Evolutionary conservation across 495 filamentous ascomycete genomes (phyloP).

Genomic region (Cairneyella variabilis): DNA sequence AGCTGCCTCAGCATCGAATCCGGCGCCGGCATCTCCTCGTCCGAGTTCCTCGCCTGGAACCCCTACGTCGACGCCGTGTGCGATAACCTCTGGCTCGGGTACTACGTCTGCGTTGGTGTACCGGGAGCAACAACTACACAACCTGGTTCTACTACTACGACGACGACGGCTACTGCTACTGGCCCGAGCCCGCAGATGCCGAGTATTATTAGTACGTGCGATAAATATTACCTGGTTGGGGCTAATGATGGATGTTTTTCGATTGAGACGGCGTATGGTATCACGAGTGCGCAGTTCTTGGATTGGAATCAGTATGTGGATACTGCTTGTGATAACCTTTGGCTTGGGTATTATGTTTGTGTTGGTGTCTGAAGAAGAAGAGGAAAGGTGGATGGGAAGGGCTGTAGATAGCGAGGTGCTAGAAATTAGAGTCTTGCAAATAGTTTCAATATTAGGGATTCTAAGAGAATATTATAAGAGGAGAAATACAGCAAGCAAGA

Average conservation of each 20-base stretch:
- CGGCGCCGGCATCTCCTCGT: background rate
- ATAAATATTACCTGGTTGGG: background rate
- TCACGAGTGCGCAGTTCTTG: background rate
- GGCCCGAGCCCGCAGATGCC: background rate
- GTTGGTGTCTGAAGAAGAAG: background rate
- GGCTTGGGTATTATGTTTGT: background rate
- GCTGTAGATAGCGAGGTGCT: too few species aligned
- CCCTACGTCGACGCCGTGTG: background rate
- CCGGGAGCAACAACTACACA: background rate
- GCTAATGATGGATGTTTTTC: background rate
- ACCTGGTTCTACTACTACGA: background rate
- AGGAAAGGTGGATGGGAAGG: background rate
- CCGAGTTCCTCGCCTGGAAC: background rate
- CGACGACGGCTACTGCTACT: background rate
- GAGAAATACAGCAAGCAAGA: too few species aligned
- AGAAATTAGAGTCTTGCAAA: too few species aligned
- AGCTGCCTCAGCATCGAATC: background rate
- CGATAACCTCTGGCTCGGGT: background rate
- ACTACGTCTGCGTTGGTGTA: conserved; percentile 1
- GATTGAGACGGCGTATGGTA: background rate
- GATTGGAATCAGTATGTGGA: background rate
- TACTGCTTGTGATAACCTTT: background rate
- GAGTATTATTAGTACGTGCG: background rate
- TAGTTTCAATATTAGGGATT: too few species aligned
- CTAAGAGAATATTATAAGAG: too few species aligned